Conservation (phyloP, 2,329 filamentous ascomycete genomes). For the Fusarium sp. region DNA sequence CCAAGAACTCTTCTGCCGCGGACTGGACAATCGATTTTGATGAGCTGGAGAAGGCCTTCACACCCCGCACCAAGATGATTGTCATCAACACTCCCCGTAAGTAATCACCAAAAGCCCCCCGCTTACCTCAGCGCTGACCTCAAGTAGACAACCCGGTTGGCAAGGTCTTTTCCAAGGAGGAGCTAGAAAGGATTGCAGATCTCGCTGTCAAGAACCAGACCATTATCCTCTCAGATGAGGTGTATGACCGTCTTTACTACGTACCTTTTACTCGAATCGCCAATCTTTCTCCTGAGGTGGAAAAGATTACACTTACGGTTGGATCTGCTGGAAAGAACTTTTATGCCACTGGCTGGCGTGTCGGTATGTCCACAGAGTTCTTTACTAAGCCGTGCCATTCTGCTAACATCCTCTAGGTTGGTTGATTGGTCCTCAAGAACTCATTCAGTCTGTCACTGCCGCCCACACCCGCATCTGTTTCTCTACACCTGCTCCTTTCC, state of each 20-base stretch:
- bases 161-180: constrained; percentile 89
- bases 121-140: constrained; percentile 14
- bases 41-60: constrained; percentile 84
- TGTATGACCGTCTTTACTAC: constrained; percentile 96
- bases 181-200: constrained; percentile 86
- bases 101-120: constrained; percentile 16
- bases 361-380: constrained; percentile 58
- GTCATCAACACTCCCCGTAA: constrained; percentile 80
- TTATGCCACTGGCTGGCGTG: constrained; percentile 96
- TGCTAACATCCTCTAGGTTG: constrained; percentile 66
- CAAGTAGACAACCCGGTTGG: constrained; percentile 87
- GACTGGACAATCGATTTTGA: constrained; percentile 91
- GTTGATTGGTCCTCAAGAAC: constrained; percentile 87
- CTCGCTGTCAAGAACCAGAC: constrained; percentile 93
- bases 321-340: constrained; percentile 98
- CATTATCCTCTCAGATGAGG: constrained; percentile 90
- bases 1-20: constrained; percentile 82
- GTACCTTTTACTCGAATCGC: constrained; percentile 93
- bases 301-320: constrained; percentile 88
- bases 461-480: constrained; percentile 98
- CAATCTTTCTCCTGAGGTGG: constrained; percentile 90
- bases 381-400: fast-evolving
- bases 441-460: constrained; percentile 91
- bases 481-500: constrained; percentile 89
- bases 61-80: constrained; percentile 92